Evolutionary conservation across 129 eudicot species (phyloP).

Genomic region (Centaurea solstitialis): DNA sequence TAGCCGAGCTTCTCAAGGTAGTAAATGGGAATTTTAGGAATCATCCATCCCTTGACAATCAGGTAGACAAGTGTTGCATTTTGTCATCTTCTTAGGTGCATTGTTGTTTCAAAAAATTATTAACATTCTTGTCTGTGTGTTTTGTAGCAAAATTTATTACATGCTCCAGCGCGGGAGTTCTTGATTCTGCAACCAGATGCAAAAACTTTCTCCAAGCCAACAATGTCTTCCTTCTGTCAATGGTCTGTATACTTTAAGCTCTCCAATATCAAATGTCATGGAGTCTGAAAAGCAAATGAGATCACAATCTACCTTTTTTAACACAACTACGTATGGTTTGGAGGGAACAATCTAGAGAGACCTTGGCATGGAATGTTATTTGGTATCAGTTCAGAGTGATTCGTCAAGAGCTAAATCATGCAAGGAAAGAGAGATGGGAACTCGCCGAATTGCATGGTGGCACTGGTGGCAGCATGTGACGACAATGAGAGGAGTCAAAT

Average conservation of each 20-base stretch:
- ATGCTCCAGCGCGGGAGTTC: conserved; percentile 87
- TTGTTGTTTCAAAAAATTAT: too few species aligned
- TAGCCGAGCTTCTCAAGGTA: conserved; percentile 83
- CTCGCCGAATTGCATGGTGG: conserved; percentile 72
- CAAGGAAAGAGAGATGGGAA: conserved; percentile 56
- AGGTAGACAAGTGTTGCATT: conserved; percentile 40
- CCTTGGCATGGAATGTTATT: conserved; percentile 80
- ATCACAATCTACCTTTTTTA: conserved; percentile 64
- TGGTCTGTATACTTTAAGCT: conserved; percentile 66
- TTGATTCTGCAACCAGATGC: conserved; percentile 88
- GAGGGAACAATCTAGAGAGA: conserved; percentile 76
- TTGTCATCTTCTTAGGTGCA: not conserved
- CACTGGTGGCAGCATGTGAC: conserved; percentile 51
- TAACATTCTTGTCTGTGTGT: too few species aligned
- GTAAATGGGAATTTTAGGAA: conserved; percentile 80
- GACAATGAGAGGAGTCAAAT: conserved; percentile 25
- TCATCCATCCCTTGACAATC: conserved; percentile 78
- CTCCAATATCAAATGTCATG: conserved; percentile 30
- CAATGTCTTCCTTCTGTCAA: conserved; percentile 88
- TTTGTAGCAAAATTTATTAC: conserved; percentile 58
- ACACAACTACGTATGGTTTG: conserved; percentile 71
- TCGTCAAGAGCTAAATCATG: conserved; percentile 64
- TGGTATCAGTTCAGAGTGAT: conserved; percentile 64
- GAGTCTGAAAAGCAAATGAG: conserved; percentile 68
- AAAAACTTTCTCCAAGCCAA: conserved; percentile 73